phyloP scores from a whole-genome alignment of 2,329 filamentous ascomycete genomes.

The Paramyrothecium sp. region DNA sequence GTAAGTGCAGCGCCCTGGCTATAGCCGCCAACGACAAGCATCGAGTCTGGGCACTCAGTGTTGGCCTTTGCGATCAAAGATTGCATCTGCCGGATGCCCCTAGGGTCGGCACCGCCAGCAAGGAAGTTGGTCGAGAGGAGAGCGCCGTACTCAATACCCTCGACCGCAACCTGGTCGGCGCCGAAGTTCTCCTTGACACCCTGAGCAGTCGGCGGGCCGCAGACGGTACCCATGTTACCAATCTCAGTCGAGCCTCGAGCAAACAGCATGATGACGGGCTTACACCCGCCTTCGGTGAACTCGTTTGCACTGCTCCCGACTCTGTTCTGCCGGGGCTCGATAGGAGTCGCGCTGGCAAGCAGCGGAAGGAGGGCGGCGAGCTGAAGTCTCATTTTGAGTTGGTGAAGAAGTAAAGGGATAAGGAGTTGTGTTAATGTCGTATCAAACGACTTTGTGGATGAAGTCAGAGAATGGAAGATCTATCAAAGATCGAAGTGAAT shows the following conservation, averaged over 20 bases:
- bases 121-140: conserved; percentile 28
- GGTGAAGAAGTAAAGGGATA: background rate
- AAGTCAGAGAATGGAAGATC: background rate
- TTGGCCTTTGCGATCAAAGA: conserved; percentile 31
- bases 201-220: conserved; percentile 13
- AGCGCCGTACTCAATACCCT: conserved; percentile 33
- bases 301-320: conserved; percentile 18
- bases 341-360: conserved; percentile 10
- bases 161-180: conserved; percentile 12
- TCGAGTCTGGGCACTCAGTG: conserved; percentile 32
- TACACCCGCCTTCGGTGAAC: conserved; percentile 19
- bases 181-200: conserved; percentile 16
- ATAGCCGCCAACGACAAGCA: conserved; percentile 36
- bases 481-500: background rate
- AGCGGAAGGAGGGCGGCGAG: conserved; percentile 10
- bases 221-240: conserved; percentile 5
- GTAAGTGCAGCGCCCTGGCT: conserved; percentile 31
- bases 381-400: conserved; percentile 13
- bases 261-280: conserved; percentile 20
- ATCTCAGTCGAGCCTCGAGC: conserved; percentile 19
- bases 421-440: background rate
- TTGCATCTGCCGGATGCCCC: conserved; percentile 29
- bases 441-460: background rate
- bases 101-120: conserved; percentile 25
- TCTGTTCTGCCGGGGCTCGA: conserved; percentile 13